A percentile compares a stretch with the other conserved stretches of the same genome.
These are phyloP conservation scores for Acacia confusa DNA, from an alignment of 306 rosid genomes.

Conservation along the genomic window DNA sequence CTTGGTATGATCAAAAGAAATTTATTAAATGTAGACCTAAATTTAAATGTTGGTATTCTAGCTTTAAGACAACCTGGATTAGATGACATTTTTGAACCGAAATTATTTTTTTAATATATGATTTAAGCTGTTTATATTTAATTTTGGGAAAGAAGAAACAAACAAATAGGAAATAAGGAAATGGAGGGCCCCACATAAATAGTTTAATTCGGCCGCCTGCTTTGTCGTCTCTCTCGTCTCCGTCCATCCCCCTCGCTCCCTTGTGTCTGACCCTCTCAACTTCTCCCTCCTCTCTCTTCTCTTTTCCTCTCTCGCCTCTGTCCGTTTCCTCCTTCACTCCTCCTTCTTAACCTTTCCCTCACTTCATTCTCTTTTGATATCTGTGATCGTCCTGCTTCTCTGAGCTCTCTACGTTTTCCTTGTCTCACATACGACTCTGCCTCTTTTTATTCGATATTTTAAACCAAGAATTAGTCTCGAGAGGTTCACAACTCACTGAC, in stretches of 20 bases:
- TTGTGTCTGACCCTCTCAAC: constrained; percentile 50
- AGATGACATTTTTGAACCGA: no score
- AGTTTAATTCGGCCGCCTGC: constrained; percentile 81
- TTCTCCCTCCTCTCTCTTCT: constrained; percentile 11
- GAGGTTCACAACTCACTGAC: background rate
- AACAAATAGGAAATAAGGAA: background rate
- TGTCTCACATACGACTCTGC: constrained; percentile 34
- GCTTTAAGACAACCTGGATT: background rate
- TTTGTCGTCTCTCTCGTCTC: constrained; percentile 92
- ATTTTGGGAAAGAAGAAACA: background rate
- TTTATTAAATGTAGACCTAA: no score
- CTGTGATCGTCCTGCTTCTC: constrained; percentile 42
- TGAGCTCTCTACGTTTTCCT: constrained; percentile 30
- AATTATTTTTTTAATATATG: no score
- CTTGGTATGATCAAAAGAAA: rapidly evolving
- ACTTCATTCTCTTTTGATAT: constrained; percentile 23
- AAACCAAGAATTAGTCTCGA: constrained; percentile 53
- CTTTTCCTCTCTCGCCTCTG: constrained; percentile 21
- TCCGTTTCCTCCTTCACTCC: constrained; percentile 28
- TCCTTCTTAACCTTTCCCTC: constrained; percentile 36
- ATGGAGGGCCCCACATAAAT: constrained; percentile 59
- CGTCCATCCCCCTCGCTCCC: constrained; percentile 67
- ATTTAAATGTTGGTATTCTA: no score
- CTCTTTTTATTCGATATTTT: constrained; percentile 39
- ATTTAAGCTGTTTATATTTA: background rate